phyloP scores from a whole-genome alignment of 164 flowering plant species.

The Macadamia tetraphylla region DNA sequence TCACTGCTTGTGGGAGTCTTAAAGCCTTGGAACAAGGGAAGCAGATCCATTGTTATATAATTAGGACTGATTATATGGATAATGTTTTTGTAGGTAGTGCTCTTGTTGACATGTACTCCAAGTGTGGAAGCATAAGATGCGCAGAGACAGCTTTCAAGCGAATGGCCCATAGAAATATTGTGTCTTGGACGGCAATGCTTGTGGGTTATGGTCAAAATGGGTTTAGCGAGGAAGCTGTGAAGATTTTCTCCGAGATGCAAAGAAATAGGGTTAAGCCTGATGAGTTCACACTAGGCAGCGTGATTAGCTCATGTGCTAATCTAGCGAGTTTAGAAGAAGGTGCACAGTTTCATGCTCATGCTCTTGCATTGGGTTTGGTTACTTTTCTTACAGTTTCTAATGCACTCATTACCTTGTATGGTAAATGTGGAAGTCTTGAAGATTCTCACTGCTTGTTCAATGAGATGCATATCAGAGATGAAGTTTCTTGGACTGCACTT shows the following conservation, averaged over 20 bases:
- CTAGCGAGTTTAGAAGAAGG: conserved; percentile 45
- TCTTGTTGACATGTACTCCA: conserved; percentile 33
- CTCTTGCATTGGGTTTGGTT: conserved; percentile 53
- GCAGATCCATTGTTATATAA: conserved; percentile 57
- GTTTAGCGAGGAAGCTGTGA: conserved; percentile 63
- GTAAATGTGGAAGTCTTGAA: conserved; percentile 39
- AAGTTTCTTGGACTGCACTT: conserved; percentile 85
- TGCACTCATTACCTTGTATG: conserved; percentile 70
- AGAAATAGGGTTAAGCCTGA: conserved; percentile 62
- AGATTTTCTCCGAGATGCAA: conserved; percentile 57
- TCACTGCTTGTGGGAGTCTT: conserved; percentile 77
- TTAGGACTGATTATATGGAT: conserved; percentile 41
- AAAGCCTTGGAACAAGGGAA: conserved; percentile 53
- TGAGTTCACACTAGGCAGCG: conserved; percentile 72
- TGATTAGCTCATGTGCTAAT: conserved; percentile 24
- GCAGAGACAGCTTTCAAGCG: conserved; percentile 60
- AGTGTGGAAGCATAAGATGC: conserved; percentile 44
- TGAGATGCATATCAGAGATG: conserved; percentile 64
- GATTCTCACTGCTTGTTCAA: conserved; percentile 43
- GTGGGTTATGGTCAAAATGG: conserved; percentile 88
- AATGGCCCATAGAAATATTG: conserved; percentile 58
- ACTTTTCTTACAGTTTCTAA: conserved; percentile 64
- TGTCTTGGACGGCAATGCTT: conserved; percentile 86
- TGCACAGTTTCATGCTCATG: conserved; percentile 47
- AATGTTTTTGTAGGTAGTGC: conserved; percentile 64